A percentile compares a stretch with the other conserved stretches of the same genome.
Conservation (phyloP, 2,329 filamentous ascomycete species). For the Harringtonia lauricola region DNA sequence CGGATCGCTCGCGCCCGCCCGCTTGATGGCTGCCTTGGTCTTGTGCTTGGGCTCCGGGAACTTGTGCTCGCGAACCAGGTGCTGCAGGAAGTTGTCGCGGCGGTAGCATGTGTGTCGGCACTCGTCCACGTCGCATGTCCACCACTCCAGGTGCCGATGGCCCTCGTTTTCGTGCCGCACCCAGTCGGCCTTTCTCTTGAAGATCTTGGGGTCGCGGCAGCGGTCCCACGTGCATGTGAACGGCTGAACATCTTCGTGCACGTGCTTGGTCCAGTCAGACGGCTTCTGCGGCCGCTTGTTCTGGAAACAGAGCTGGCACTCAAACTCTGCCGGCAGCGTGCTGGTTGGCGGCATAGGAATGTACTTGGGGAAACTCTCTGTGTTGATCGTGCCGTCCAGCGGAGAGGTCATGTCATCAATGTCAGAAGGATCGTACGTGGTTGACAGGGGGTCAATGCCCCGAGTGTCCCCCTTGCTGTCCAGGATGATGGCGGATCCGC, state of each 20-base stretch:
- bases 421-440: slow-evolving; percentile 46
- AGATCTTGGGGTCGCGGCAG: slow-evolving; percentile 78
- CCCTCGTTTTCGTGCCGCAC: slow-evolving; percentile 88
- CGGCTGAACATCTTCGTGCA: slow-evolving; percentile 86
- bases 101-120: slow-evolving; percentile 76
- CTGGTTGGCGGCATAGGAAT: slow-evolving; percentile 73
- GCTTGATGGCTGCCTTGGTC: slow-evolving; percentile 60
- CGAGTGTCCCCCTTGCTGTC: slow-evolving; percentile 49
- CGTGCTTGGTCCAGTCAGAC: slow-evolving; percentile 94
- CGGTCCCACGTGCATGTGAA: slow-evolving; percentile 85
- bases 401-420: slow-evolving; percentile 47
- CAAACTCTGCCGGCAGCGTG: slow-evolving; percentile 73
- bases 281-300: slow-evolving; percentile 81
- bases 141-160: slow-evolving; percentile 83
- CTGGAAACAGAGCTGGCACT: slow-evolving; percentile 80
- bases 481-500: slow-evolving; percentile 53
- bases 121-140: slow-evolving; percentile 72
- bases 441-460: slow-evolving; percentile 43
- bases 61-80: slow-evolving; percentile 86
- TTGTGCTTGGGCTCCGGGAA: slow-evolving; percentile 72
- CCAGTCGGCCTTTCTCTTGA: slow-evolving; percentile 94
- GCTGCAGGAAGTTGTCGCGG: slow-evolving; percentile 87
- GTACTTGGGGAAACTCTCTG: slow-evolving; percentile 66
- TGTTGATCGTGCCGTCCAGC: slow-evolving; percentile 56
- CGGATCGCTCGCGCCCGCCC: slow-evolving; percentile 43